A percentile compares a stretch with the other conserved stretches of the same genome.
Evolutionary conservation across 805 yeast genomes (phyloP).

Genomic region (Limtongia smithiae): DNA sequence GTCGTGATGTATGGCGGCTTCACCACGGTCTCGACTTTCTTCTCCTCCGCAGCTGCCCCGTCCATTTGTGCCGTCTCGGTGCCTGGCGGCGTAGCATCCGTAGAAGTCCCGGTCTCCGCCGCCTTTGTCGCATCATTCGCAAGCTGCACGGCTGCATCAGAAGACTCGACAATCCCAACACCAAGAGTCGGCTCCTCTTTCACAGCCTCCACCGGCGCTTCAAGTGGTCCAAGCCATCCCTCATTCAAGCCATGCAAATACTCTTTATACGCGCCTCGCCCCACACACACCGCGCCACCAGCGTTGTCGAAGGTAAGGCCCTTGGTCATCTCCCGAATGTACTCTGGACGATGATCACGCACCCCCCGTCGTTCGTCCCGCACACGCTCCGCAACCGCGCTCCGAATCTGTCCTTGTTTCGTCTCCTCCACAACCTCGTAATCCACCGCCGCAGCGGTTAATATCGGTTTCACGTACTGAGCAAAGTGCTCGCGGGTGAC

Average conservation of each 20-base stretch:
- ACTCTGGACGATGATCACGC: conserved; percentile 34
- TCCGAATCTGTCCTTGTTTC: conserved; percentile 86
- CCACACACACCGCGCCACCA: conserved; percentile 89
- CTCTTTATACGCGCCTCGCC: conserved; percentile 95
- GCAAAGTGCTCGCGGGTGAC: conserved; percentile 70
- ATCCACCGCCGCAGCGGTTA: conserved; percentile 81
- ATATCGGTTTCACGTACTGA: conserved; percentile 76
- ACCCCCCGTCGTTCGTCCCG: conserved; percentile 58
- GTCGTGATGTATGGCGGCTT: conserved; percentile 58
- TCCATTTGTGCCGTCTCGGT: conserved; percentile 28
- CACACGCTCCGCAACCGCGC: conserved; percentile 75
- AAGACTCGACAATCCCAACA: conserved; percentile 5
- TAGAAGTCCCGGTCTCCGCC: conserved; percentile 14
- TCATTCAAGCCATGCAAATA: conserved; percentile 87
- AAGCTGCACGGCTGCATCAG: conserved; percentile 8
- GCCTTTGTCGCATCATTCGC: conserved; percentile 14
- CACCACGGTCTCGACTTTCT: conserved; percentile 47
- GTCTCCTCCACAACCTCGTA: conserved; percentile 71
- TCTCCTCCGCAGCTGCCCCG: conserved; percentile 34
- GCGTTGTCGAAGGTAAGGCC: conserved; percentile 41
- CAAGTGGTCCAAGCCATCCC: conserved; percentile 86
- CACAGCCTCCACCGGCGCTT: conserved; percentile 19
- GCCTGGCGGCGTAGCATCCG: conserved; percentile 7
- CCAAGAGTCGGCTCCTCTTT: conserved; percentile 20
- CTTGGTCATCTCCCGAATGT: conserved; percentile 27